phyloP scores from a whole-genome alignment of 306 rosid species.

The Trifolium fragiferum region DNA sequence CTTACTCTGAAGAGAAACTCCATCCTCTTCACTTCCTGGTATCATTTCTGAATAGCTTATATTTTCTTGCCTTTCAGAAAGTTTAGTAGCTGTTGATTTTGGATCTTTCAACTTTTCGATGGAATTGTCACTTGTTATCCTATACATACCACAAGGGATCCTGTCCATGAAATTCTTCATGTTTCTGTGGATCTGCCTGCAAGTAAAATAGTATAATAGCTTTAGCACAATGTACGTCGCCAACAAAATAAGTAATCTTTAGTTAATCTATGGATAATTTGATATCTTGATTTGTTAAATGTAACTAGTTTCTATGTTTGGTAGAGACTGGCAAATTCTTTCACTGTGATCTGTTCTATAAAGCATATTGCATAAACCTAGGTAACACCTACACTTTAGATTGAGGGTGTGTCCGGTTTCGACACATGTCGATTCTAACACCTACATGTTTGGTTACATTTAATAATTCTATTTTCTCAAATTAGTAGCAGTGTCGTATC shows the following conservation, averaged over 20 bases:
- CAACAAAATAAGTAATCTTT: neutral
- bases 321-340: too few species aligned
- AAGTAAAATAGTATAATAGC: constrained; percentile 18
- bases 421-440: too few species aligned
- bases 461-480: too few species aligned
- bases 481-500: too few species aligned
- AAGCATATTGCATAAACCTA: too few species aligned
- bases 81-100: constrained; percentile 34
- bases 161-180: constrained; percentile 32
- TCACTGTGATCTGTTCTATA: too few species aligned
- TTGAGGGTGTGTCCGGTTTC: too few species aligned
- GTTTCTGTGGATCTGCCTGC: constrained; percentile 48
- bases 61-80: constrained; percentile 29
- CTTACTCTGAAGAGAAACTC: constrained; percentile 50
- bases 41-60: constrained; percentile 64
- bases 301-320: too few species aligned
- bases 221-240: constrained; percentile 11
- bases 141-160: constrained; percentile 46
- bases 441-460: too few species aligned
- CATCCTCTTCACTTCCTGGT: constrained; percentile 63
- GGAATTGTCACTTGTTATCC: constrained; percentile 49
- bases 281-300: neutral
- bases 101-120: constrained; percentile 52
- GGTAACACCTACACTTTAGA: too few species aligned
- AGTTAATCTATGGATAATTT: neutral